phyloP scores from a whole-genome alignment of 257 asterid genomes.

The Jasminum sambac region DNA sequence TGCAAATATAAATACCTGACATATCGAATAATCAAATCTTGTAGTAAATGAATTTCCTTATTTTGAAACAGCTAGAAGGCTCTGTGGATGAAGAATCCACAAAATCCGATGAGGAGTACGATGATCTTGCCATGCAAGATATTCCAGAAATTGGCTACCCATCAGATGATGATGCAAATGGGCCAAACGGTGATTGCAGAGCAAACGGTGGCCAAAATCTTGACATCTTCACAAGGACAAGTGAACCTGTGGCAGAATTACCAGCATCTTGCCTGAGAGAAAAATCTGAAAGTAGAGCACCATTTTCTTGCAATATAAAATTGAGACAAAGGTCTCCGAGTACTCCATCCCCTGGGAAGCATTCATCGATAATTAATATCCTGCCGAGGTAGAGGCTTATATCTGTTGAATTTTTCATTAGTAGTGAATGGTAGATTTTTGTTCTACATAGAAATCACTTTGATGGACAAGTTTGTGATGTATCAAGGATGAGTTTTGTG shows the following conservation, averaged over 20 bases:
- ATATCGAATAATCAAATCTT: not conserved
- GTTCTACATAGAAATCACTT: not conserved
- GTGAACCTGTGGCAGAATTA: slow-evolving; percentile 38
- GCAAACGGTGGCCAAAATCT: slow-evolving; percentile 38
- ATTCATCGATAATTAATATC: slow-evolving; percentile 29
- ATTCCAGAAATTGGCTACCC: slow-evolving; percentile 47
- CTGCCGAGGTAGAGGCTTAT: slow-evolving; percentile 27
- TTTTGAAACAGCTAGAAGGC: slow-evolving; percentile 63
- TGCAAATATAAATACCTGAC: too few relatives aligned
- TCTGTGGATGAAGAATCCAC: slow-evolving; percentile 90
- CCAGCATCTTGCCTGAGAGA: slow-evolving; percentile 33
- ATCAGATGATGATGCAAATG: slow-evolving; percentile 44
- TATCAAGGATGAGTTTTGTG: not conserved
- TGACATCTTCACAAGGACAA: slow-evolving; percentile 36
- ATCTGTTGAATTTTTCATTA: not conserved
- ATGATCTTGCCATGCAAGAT: slow-evolving; percentile 82
- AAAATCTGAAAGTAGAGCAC: slow-evolving; percentile 37
- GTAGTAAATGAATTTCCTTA: not conserved
- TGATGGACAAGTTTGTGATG: not conserved
- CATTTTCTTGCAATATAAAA: slow-evolving; percentile 27
- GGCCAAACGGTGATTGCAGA: slow-evolving; percentile 13
- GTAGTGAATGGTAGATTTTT: not conserved
- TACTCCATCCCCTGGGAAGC: slow-evolving; percentile 48
- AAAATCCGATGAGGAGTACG: slow-evolving; percentile 84
- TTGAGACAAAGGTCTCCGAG: slow-evolving; percentile 54